A percentile compares a stretch with the other conserved stretches of the same genome.
Evolutionary conservation across 1,284 basidiomycete species (phyloP).

Genomic region (Inonotus hispidus): DNA sequence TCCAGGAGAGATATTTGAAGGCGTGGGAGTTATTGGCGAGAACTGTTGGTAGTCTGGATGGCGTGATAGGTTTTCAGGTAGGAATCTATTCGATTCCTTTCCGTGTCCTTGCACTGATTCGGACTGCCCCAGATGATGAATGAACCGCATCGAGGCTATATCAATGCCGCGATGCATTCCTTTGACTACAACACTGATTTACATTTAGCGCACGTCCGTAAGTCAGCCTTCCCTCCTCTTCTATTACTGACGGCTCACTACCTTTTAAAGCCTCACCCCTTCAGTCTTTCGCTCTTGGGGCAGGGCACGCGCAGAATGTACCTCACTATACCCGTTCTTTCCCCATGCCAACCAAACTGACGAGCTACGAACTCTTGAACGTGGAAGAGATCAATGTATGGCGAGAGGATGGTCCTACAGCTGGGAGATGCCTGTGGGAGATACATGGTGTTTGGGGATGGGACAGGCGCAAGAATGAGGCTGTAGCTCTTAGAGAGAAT

Average conservation of each 20-base stretch:
- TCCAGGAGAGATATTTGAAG: constrained; percentile 80
- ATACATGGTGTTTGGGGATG: constrained; percentile 94
- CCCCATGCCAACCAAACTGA: constrained; percentile 74
- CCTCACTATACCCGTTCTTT: constrained; percentile 76
- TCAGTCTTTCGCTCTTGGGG: constrained; percentile 80
- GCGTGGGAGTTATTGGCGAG: constrained; percentile 71
- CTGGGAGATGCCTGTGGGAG: constrained; percentile 80
- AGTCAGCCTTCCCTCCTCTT: constrained; percentile 28
- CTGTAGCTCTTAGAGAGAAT: constrained; percentile 77
- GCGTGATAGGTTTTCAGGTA: constrained; percentile 88
- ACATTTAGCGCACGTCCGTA: constrained; percentile 79
- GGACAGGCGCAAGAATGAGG: constrained; percentile 63
- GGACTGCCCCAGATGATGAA: constrained; percentile 71
- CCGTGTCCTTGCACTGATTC: not conserved
- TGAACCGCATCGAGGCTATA: constrained; percentile 93
- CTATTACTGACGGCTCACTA: not conserved
- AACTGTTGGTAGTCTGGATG: constrained; percentile 68
- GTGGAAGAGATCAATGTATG: constrained; percentile 55
- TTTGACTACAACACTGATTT: constrained; percentile 96
- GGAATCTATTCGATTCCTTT: constrained; percentile 16
- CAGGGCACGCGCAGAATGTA: constrained; percentile 71
- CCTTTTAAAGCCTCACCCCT: constrained; percentile 63
- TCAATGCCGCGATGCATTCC: constrained; percentile 77
- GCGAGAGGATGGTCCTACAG: constrained; percentile 64
- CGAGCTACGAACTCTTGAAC: constrained; percentile 55